A percentile compares a stretch with the other conserved stretches of the same genome.
These are phyloP conservation scores for Torulaspora pretoriensis DNA, from an alignment of 1,139 yeast genomes.

Conservation along the genomic window DNA sequence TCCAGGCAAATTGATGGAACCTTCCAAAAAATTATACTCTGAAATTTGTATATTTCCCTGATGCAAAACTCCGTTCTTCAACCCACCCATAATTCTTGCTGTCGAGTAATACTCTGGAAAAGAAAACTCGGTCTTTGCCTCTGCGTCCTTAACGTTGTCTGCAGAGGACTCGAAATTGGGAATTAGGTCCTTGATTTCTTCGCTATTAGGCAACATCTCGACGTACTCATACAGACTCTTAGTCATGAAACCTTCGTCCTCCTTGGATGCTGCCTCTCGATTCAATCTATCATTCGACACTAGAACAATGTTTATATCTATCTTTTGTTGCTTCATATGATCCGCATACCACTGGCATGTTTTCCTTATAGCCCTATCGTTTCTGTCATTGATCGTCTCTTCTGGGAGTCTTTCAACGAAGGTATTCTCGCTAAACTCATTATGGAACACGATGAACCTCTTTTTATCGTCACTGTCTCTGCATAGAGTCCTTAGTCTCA, in stretches of 20 bases:
- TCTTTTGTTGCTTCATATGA: slow-evolving; percentile 52
- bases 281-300: slow-evolving; percentile 77
- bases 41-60: slow-evolving; percentile 82
- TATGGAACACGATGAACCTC: slow-evolving; percentile 86
- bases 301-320: slow-evolving; percentile 55
- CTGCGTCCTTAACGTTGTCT: slow-evolving; percentile 23
- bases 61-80: slow-evolving; percentile 78
- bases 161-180: slow-evolving; percentile 50
- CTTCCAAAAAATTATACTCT: slow-evolving; percentile 85
- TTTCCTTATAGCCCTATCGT: slow-evolving; percentile 83
- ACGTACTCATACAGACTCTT: slow-evolving; percentile 62
- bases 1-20: slow-evolving; percentile 67
- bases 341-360: slow-evolving; percentile 66
- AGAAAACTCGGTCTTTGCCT: slow-evolving; percentile 46
- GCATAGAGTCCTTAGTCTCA: slow-evolving; percentile 72
- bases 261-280: slow-evolving; percentile 51
- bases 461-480: slow-evolving; percentile 59
- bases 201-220: slow-evolving; percentile 67
- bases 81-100: slow-evolving; percentile 84
- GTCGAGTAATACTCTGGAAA: slow-evolving; percentile 78
- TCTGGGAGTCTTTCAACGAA: slow-evolving; percentile 56
- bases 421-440: slow-evolving; percentile 78
- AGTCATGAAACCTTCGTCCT: slow-evolving; percentile 46
- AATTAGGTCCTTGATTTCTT: slow-evolving; percentile 72
- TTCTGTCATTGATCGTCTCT: slow-evolving; percentile 84